Evolutionary conservation across 2,329 filamentous ascomycete species (phyloP), one percentile per base, ranked within the genome.

Genomic region (Xylariomycetidae sp.): DNA sequence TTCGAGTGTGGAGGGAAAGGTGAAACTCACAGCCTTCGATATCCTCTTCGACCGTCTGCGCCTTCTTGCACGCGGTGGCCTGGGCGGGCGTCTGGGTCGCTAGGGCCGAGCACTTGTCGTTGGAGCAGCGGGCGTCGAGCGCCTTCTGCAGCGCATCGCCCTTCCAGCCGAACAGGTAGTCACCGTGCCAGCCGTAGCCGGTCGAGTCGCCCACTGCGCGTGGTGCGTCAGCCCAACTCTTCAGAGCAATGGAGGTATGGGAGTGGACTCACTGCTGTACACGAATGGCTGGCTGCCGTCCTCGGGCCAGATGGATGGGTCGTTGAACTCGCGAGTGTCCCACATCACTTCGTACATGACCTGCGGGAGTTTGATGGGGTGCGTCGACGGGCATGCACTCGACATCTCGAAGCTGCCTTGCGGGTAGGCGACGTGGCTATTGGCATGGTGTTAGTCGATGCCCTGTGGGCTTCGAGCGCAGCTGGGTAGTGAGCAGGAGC

Each of bases 271-370:
- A n/a, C 8, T 23, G 22, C 8, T n/a, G 25, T 48, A 44, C 1
- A 49, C 47, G 22, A 58, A 56, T 4, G 53, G 53, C 31, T 54
- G 48, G 8, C 47, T 51, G 16, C 55, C 57, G 44, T 59, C 54
- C 31, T 49, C 46, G 9, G 50, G 50, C 59, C 59, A 56, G 29
- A 61, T 47, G 12, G n/a, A 12, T 14, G n/a, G n/a, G 49, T 54
- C 46, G 37, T 57, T 56, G 44, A 64, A 65, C 22, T 43, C 46
- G 4, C 54, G 49, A 13, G 60, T 63, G 32, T 66, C 56, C 60
- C 65, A 68, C 46, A 68, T 61, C 26, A 67, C 63, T 46, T 69
- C 65, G 52, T 64, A 55, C 12, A 50, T 49, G n/a, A 69, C 46
- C 42, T 68, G 67, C 2, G 65, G 57, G 10, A 68, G 54, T 5